A percentile compares a stretch with the other conserved stretches of the same genome.
Conservation (phyloP, 2,329 filamentous ascomycete species). For the Pyricularia sp. region DNA sequence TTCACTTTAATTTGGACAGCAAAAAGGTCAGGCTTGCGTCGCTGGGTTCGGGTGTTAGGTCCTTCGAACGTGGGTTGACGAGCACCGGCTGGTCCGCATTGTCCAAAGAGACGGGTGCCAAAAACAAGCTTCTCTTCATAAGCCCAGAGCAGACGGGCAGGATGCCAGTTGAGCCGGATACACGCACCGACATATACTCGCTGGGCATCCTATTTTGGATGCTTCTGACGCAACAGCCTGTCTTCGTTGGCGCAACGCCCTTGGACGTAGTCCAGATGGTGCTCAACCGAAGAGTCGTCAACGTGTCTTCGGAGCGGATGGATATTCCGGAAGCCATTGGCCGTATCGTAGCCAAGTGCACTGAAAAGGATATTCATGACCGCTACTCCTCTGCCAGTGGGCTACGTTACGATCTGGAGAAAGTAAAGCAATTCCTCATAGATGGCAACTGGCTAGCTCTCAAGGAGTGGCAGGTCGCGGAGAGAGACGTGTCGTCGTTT, state of each 20-base stretch:
- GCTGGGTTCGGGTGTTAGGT: slow-evolving; percentile 73
- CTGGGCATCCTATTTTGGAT: slow-evolving; percentile 83
- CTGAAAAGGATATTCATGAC: slow-evolving; percentile 73
- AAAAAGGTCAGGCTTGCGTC: slow-evolving; percentile 67
- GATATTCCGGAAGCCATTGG: slow-evolving; percentile 77
- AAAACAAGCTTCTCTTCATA: slow-evolving; percentile 82
- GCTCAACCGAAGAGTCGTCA: slow-evolving; percentile 63
- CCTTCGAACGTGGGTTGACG: slow-evolving; percentile 79
- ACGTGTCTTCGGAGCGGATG: slow-evolving; percentile 61
- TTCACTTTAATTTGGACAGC: slow-evolving; percentile 66
- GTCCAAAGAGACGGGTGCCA: slow-evolving; percentile 72
- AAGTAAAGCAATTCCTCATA: slow-evolving; percentile 60
- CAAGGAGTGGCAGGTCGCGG: slow-evolving; percentile 60
- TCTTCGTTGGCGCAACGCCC: slow-evolving; percentile 67
- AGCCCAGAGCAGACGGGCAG: slow-evolving; percentile 90
- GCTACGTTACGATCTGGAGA: slow-evolving; percentile 65
- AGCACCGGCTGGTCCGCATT: slow-evolving; percentile 78
- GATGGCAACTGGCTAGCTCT: slow-evolving; percentile 62
- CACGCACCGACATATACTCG: slow-evolving; percentile 85
- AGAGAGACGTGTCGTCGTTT: slow-evolving; percentile 83
- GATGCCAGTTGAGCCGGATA: slow-evolving; percentile 84
- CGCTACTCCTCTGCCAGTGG: slow-evolving; percentile 84
- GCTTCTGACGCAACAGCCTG: slow-evolving; percentile 63
- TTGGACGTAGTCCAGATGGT: slow-evolving; percentile 89
- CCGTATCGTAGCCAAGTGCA: slow-evolving; percentile 81